A percentile compares a stretch with the other conserved stretches of the same genome.
phyloP scores from a whole-genome alignment of 2,329 filamentous ascomycete species.

The Trichoderma afroharzianum region DNA sequence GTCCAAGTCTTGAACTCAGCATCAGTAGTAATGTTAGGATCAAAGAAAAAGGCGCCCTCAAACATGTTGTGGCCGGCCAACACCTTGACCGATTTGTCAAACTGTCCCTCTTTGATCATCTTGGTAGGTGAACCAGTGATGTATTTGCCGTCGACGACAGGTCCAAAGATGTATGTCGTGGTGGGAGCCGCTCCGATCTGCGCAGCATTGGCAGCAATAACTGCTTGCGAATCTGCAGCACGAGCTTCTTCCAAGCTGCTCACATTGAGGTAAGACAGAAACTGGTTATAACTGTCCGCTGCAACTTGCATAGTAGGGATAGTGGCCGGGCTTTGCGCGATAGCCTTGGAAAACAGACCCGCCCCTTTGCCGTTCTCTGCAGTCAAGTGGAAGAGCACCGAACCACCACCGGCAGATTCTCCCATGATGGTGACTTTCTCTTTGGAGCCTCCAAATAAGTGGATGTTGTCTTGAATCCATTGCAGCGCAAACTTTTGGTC shows the following conservation, averaged over 20 bases:
- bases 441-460: conserved; percentile 44
- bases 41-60: background rate
- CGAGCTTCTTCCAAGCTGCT: background rate
- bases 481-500: background rate
- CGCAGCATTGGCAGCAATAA: conserved; percentile 5
- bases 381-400: conserved; percentile 33
- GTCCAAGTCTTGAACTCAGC: background rate
- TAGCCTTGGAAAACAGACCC: background rate
- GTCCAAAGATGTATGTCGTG: background rate
- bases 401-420: conserved; percentile 39
- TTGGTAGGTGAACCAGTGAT: background rate
- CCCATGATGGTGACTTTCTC: conserved; percentile 33
- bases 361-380: background rate
- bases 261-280: background rate
- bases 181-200: background rate
- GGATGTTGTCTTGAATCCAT: conserved; percentile 40
- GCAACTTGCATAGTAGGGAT: background rate
- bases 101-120: background rate
- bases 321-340: background rate
- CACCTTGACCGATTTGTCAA: background rate
- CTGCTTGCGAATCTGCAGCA: background rate
- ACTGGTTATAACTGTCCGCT: background rate
- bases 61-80: background rate
- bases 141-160: background rate
- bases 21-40: background rate